Base-by-base conservation (phyloP, 768 basidiomycete species). In the Lentinula aciculospora region DNA sequence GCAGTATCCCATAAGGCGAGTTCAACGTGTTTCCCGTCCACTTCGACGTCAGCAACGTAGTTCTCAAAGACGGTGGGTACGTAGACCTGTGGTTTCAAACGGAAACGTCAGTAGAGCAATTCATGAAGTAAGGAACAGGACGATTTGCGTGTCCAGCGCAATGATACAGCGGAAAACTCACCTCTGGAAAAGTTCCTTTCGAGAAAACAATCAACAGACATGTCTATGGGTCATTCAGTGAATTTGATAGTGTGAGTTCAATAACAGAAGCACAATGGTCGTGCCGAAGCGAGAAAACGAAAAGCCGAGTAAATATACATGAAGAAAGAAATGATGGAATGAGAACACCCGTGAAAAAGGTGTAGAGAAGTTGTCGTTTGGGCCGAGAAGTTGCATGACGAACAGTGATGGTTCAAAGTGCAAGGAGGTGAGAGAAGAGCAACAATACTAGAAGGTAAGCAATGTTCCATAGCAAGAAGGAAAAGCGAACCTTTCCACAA, bases 31-130 rank as follows among this genome's bases (percentile, higher is more conserved):
- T 96, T 98, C 65, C 92, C 92, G 68, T 98, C 96, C 61, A 98
- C 95, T 72, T 98, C 94, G 50, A 98, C 94, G 72, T 98, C 95
- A 65, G 96, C 96, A 57, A 97, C 96, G 72, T 98, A 97, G 85
- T 98, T 98, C 82, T 99, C 97, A 66, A 98, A 99, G 53, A 99
- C 97, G 59, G 97, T 99, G 50, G 97, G 97, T 62, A 98, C 94
- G 70, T 98, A 98, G 66, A 98, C 97, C 96, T 98, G 64, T 6
- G 7, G n/a, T 15, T 17, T 6, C 8, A 27, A 21, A 25, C 6
- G n/a, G n/a, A n/a, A n/a, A 23, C 19, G 3, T 13, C 27, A 13
- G 36, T 12, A 46, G 31, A n/a, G 21, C 27, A 2, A 29, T 17
- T 37, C 32, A 21, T 12, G 56, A 36, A 21, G 19, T 15, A 23